Evolutionary conservation across 2,329 filamentous ascomycete species (phyloP), one percentile per base, ranked within the genome.

Genomic region (Colletotrichum falcatum): DNA sequence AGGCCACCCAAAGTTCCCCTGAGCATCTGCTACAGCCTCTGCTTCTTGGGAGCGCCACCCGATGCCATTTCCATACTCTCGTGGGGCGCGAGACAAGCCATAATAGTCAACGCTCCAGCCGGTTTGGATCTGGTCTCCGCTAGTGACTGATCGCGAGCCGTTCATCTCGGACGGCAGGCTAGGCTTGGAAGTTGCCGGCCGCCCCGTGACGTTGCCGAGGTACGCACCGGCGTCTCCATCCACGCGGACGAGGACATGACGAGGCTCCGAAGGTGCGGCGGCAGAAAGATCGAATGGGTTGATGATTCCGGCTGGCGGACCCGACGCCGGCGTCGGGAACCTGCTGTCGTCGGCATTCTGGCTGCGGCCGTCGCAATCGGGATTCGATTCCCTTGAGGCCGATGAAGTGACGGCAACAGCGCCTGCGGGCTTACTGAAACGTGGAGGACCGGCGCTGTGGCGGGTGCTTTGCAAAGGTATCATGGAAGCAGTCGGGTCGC

Each of bases 21-120:
- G 67, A 14, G 62, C 26, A 28, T 62, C 67, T n/a, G 59, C 26
- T 16, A 54, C 49, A n/a, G 66, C 70, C 70, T 72, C 70, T n/a
- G 58, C 35, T 66, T 71, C 70, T 51, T 72, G 70, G 4, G 26
- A 66, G 26, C 62, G 59, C 70, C 70, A 72, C 11, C 70, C 70
- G 7, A 72, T 48, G 2, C 70, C 70, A 39, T 63, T 28, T 16
- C 70, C 70, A n/a, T 72, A 64, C 26, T 56, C 58, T n/a, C 48
- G 53, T 11, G 39, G 46, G 20, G 46, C 58, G 7, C 58, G 39
- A 9, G 66, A 66, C n/a, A 63, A 28, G 26, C 70, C 70, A 23
- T 58, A 63, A 28, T 71, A 72, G 59, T 72, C 70, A n/a, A 70
- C 44, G 16, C 55, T 72, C 66, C 66, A 72, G 23, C 70, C 70